Conservation (phyloP, 345 rosid genomes). For the Rhizophora mangle region DNA sequence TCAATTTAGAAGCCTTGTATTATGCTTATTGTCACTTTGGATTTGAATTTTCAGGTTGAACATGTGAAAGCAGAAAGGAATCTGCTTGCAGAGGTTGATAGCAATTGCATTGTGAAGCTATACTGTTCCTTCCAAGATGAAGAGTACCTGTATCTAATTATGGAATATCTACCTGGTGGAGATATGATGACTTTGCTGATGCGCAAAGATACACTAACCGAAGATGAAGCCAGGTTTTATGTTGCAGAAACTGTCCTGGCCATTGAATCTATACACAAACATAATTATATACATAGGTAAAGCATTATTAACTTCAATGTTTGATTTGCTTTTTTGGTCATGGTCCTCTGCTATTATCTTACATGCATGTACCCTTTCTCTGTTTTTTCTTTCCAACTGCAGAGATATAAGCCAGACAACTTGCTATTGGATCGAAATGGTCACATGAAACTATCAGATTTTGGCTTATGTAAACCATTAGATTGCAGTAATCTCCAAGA, state of each 20-base stretch:
- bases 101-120: constrained; percentile 64
- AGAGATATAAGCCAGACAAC: constrained; percentile 78
- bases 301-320: neutral
- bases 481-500: constrained; percentile 53
- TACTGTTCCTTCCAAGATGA: constrained; percentile 74
- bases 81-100: constrained; percentile 71
- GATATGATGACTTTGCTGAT: constrained; percentile 72
- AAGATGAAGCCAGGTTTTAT: constrained; percentile 65
- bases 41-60: constrained; percentile 49
- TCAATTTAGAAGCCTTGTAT: neutral
- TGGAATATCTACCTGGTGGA: constrained; percentile 80
- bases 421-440: constrained; percentile 56
- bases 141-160: constrained; percentile 57
- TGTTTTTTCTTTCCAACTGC: constrained; percentile 10
- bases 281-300: constrained; percentile 66
- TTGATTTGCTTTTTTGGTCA: neutral
- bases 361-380: constrained; percentile 8
- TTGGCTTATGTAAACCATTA: constrained; percentile 66
- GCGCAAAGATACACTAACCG: constrained; percentile 63
- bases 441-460: constrained; percentile 68
- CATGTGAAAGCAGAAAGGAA: constrained; percentile 73
- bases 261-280: constrained; percentile 67
- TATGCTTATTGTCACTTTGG: constrained; percentile 16
- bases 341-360: neutral
- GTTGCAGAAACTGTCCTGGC: constrained; percentile 67